Base-by-base conservation (phyloP, 2,329 filamentous ascomycete genomes). In the Chaetomium strumarium region DNA sequence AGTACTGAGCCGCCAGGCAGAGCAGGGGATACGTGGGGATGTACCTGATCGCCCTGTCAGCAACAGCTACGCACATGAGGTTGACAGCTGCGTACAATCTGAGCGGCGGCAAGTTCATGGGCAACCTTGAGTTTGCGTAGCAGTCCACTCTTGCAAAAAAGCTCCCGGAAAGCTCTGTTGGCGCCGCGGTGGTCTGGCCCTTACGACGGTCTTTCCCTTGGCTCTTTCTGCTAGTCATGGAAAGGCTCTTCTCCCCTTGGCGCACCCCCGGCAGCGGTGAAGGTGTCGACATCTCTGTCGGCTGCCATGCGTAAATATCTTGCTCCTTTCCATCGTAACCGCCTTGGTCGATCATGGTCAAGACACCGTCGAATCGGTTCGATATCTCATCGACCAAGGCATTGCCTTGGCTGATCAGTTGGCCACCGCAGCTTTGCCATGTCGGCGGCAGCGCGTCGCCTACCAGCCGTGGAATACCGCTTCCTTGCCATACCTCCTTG, bases 1-100 rank as follows among this genome's bases (percentile, higher is more conserved):
- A 88, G 66, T 90, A 91, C 55, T 85, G 81, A 0, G 89, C 88
- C 2, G 90, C 90, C 10, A 92, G 76, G 62, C 84, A 90, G 40
- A 95, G 73, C 5, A 95, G 76, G 1, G 84, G 87, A 68, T 85
- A 95, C 0, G 86, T 90, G 0, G 85, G 75, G 39, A 89, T 80
- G 63, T 89, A 86, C 40, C 83, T 85, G 49, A 52, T 10, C n/a
- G 6, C 51, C 65, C 24, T 40, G 68, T 65, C 20, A 36, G 43
- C 17, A 31, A 47, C 24, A 24, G 24, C 24, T 24, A 24, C 24
- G 24, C 24, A 24, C 24, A 24, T 7, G 24, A 24, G 7, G 7
- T 24, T 12, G 7, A 43, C 24, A 16, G 19, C 8, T 36, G 13
- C 78, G 62, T 74, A 87, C 76, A 92, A 71, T 61, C 79, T 81